Evolutionary conservation across 257 asterid genomes (phyloP).

Genomic region (Ophiorrhiza pumila): DNA sequence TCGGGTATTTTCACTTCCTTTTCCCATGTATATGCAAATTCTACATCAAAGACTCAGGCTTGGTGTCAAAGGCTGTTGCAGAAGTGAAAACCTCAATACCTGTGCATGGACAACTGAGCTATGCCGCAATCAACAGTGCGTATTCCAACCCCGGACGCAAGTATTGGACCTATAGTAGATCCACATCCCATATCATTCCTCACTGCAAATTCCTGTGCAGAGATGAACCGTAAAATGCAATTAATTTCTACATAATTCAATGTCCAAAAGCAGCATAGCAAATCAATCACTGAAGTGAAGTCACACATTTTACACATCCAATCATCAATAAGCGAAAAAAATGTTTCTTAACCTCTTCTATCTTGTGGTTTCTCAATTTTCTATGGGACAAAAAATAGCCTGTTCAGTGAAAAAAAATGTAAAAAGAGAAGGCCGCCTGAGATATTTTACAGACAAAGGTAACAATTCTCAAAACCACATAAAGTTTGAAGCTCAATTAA

Average conservation of each 20-base stretch:
- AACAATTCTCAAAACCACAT: background rate
- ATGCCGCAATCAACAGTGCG: conserved; percentile 99
- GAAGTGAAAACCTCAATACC: conserved; percentile 32
- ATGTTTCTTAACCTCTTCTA: background rate
- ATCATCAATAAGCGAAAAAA: background rate
- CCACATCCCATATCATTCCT: conserved; percentile 99
- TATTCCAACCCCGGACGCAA: conserved; percentile 95
- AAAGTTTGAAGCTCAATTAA: background rate
- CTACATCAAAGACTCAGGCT: background rate
- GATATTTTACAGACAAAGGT: background rate
- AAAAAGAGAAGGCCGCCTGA: background rate
- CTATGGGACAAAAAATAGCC: background rate
- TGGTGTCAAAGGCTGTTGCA: background rate
- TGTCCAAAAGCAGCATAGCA: background rate
- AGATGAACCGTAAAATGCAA: background rate
- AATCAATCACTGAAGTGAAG: background rate
- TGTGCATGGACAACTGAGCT: conserved; percentile 98
- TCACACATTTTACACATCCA: background rate
- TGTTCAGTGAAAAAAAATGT: background rate
- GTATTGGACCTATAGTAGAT: conserved; percentile 96
- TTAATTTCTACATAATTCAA: background rate
- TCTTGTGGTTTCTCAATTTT: background rate
- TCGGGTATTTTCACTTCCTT: conserved; percentile 3
- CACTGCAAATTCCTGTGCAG: conserved; percentile 76
- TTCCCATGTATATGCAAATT: background rate